Evolutionary conservation across 2,329 filamentous ascomycete genomes (phyloP), one percentile per base, ranked within the genome.

Genomic region (Fusarium oligoseptatum): DNA sequence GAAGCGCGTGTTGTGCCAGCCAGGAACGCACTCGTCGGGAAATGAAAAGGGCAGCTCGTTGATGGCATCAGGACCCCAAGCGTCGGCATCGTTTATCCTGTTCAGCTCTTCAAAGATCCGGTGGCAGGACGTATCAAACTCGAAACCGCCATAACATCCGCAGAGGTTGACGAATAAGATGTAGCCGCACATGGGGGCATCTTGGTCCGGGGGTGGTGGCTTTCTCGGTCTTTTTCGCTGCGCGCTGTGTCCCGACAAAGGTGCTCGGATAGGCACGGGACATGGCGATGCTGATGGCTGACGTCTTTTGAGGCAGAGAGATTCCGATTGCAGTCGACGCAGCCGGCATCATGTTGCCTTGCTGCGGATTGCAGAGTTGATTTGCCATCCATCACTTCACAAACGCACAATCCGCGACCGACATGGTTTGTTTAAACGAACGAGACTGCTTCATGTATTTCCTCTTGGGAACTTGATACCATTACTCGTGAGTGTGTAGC

Each of bases 161-260:
- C 81, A 82, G 24, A 63, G 56, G 37, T 80, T 75, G 41, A 77
- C 56, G 34, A 76, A 68, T 20, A 82, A 63, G 45, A 79, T 64
- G 68, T 81, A 82, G 56, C 66, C 70, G 60, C 80, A 82, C 80
- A 82, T 82, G 50, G 36, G 58, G 27, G 50, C 60, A 68, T 67
- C 52, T 20, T 57, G 22, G 12, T 65, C 14, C 55, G 50, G 56
- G 45, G 55, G 45, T 32, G 55, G 45, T 32, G 43, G 24, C 48
- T 63, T 45, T 32, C 60, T 72, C 17, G 43, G n/a, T 75, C 24
- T 66, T 32, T 65, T 66, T 72, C 45, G 50, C 67, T 50, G 69
- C 24, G 48, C 48, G 50, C 48, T 57, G 61, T 56, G 66, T 56
- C 68, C 66, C 27, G 48, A 60, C 64, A 55, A 60, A 70, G 34